Conservation (phyloP, 306 rosid genomes). For the Calophaca sinica region DNA sequence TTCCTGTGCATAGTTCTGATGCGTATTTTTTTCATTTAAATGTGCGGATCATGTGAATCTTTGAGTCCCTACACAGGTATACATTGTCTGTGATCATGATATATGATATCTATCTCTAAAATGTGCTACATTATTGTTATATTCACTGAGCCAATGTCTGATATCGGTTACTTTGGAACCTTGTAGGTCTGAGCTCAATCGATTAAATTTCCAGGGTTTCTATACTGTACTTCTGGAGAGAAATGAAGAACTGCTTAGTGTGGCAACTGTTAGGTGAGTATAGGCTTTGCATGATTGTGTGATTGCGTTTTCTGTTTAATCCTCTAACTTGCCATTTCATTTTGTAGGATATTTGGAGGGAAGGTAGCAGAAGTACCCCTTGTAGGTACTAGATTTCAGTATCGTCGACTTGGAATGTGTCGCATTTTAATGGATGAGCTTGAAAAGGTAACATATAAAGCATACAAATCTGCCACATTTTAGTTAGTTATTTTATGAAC, state of each 20-base stretch:
- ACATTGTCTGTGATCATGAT: constrained; percentile 9
- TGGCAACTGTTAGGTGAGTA: constrained; percentile 81
- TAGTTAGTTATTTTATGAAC: background rate
- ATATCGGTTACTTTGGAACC: constrained; percentile 32
- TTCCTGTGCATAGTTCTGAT: too few species aligned
- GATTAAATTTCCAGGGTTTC: constrained; percentile 78
- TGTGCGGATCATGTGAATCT: too few species aligned
- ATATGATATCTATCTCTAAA: background rate
- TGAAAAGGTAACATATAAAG: constrained; percentile 66
- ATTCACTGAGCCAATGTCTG: constrained; percentile 22
- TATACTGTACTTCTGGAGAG: constrained; percentile 73
- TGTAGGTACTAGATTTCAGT: constrained; percentile 73
- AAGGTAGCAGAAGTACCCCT: constrained; percentile 89
- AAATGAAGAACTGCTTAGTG: constrained; percentile 80
- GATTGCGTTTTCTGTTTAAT: constrained; percentile 14
- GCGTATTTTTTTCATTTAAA: too few species aligned
- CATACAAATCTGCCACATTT: background rate
- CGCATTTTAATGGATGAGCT: constrained; percentile 78
- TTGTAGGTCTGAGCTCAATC: constrained; percentile 74
- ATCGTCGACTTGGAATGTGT: constrained; percentile 89
- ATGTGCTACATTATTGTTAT: constrained; percentile 4
- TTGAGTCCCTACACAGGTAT: background rate
- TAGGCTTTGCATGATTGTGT: constrained; percentile 24
- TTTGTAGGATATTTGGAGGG: constrained; percentile 72
- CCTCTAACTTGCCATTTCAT: constrained; percentile 36